phyloP scores from a whole-genome alignment of 345 rosid species.

The Pugionium cornutum region DNA sequence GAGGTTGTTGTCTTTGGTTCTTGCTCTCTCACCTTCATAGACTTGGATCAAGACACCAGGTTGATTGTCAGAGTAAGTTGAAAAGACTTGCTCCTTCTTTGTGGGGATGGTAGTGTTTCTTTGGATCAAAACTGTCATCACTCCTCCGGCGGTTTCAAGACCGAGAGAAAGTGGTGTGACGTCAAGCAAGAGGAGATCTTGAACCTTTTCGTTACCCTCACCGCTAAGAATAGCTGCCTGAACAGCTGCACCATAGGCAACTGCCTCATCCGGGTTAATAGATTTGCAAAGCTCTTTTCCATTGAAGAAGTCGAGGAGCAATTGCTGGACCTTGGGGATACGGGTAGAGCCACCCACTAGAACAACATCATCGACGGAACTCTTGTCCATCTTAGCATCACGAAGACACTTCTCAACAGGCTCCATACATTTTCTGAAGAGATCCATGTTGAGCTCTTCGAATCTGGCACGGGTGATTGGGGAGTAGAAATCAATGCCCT shows the following conservation, averaged over 20 bases:
- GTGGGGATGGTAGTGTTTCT: constrained; percentile 80
- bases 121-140: constrained; percentile 69
- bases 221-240: constrained; percentile 81
- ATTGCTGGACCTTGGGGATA: constrained; percentile 71
- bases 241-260: constrained; percentile 82
- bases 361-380: constrained; percentile 60
- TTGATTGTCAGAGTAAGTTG: constrained; percentile 72
- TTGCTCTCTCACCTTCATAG: constrained; percentile 72
- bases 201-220: constrained; percentile 78
- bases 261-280: constrained; percentile 80
- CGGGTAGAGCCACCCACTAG: constrained; percentile 71
- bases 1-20: constrained; percentile 73
- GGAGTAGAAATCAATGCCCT: constrained; percentile 70
- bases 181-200: constrained; percentile 41
- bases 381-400: constrained; percentile 79
- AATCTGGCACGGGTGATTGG: constrained; percentile 71
- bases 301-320: constrained; percentile 64
- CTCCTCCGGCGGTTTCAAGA: constrained; percentile 51
- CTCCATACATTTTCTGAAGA: constrained; percentile 73
- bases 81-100: constrained; percentile 75
- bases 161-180: no score
- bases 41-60: constrained; percentile 76
- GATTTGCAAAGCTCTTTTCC: constrained; percentile 80
- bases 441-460: constrained; percentile 70
- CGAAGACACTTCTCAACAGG: constrained; percentile 74